Evolutionary conservation across 176 grass and related monocot genomes (phyloP), one percentile per base, ranked within the genome.

Genomic region (Raddia distichophylla): DNA sequence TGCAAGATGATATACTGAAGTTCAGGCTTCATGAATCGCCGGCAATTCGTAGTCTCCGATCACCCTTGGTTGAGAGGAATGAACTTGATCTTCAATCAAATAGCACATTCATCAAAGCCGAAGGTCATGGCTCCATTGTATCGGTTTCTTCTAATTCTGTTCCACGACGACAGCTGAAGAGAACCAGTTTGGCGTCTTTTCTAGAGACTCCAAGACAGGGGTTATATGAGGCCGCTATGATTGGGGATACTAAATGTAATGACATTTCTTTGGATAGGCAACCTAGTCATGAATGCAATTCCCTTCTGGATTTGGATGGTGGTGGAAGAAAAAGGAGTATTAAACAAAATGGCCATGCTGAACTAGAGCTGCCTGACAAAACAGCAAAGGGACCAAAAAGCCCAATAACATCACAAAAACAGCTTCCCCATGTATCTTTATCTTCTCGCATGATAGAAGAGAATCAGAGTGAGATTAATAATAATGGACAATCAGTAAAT

Each of bases 261-360:
- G 52, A 19, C 27, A 33, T 63, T 86, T n/a, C 57, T 63, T 74
- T 80, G 18, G 78, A 80, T 72, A 85, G 76, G 44, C 60, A 64
- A 84, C 75, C 76, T 69, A 43, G 53, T 80, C 75, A 53, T 84
- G 81, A 77, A 65, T 60, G 34, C 48, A 60, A 53, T 64, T 71
- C 45, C 67, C 47, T 73, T 81, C 60, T 89, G 86, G 75, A 89
- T 88, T 75, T 82, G 47, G 79, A 89, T 80, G 75, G 75, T 69
- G 75, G 37, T 84, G 86, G 82, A 78, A 89, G 81, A 78, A 97
- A 91, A 82, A 91, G 80, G 79, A 84, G 69, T 72, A 58, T 50
- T 16, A 34, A 82, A 72, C 86, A 80, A 60, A 45, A 80, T 81
- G n/a, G 27, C 48, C 27, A 44, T 67, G 70, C 59, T 61, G 64